Conservation (phyloP, 2,329 filamentous ascomycete genomes). For the Graphiopsis chlorocephala region DNA sequence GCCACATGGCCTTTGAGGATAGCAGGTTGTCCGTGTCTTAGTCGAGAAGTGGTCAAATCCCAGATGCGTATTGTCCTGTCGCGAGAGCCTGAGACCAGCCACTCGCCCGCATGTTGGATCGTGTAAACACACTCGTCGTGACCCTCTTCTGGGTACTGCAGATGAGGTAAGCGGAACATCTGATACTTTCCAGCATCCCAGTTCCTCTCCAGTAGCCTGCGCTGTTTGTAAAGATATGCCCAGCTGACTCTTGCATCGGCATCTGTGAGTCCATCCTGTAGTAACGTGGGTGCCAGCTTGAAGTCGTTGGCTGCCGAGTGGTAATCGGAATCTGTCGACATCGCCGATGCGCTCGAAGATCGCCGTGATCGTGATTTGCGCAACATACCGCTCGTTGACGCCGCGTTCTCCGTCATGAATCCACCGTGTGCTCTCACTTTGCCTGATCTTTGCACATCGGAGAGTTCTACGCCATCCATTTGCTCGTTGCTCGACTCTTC, state of each 20-base stretch:
- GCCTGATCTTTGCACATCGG: background rate
- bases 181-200: constrained; percentile 80
- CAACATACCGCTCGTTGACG: background rate
- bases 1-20: constrained; percentile 69
- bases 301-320: constrained; percentile 7
- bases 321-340: constrained; percentile 12
- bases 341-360: constrained; percentile 12
- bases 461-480: constrained; percentile 16
- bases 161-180: constrained; percentile 90
- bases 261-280: background rate
- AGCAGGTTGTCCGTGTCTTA: constrained; percentile 62
- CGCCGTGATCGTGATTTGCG: constrained; percentile 4
- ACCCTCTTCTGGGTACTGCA: constrained; percentile 72
- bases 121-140: constrained; percentile 94
- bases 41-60: constrained; percentile 77
- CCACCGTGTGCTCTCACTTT: background rate
- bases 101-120: constrained; percentile 81
- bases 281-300: constrained; percentile 8
- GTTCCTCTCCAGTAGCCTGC: constrained; percentile 79
- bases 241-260: constrained; percentile 70
- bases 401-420: background rate
- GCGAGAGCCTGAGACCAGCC: constrained; percentile 87
- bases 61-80: constrained; percentile 87
- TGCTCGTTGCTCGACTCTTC: constrained; percentile 11
- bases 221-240: constrained; percentile 89